These are phyloP conservation scores for Candida methanosorbosa DNA, from an alignment of 805 yeast genomes.

Conservation along the genomic window DNA sequence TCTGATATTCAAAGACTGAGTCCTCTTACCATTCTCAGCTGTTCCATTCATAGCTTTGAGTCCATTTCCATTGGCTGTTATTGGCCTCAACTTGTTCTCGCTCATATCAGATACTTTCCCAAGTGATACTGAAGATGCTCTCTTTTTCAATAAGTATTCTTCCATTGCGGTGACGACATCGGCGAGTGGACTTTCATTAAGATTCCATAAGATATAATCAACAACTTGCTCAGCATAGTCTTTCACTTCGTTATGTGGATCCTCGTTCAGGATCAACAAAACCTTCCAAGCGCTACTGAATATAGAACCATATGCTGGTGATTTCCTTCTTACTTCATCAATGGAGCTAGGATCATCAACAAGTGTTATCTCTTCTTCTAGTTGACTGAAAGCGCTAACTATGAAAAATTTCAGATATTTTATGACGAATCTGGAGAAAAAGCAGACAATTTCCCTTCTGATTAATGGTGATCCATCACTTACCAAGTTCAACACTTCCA, in stretches of 20 bases:
- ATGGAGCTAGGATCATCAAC: constrained; percentile 52
- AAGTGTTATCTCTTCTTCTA: constrained; percentile 70
- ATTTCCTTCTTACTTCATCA: constrained; percentile 53
- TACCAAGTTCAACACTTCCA: constrained; percentile 54
- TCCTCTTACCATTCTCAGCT: constrained; percentile 8
- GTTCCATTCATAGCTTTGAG: constrained; percentile 2
- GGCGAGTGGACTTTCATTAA: constrained; percentile 59
- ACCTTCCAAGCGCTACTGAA: constrained; percentile 87
- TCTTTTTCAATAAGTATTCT: constrained; percentile 47
- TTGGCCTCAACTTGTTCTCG: constrained; percentile 5
- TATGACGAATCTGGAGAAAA: constrained; percentile 64
- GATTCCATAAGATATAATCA: constrained; percentile 57
- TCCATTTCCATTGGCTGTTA: constrained; percentile 4
- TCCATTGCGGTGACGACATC: constrained; percentile 61
- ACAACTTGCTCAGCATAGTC: constrained; percentile 64
- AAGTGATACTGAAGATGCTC: constrained; percentile 7
- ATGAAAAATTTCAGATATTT: constrained; percentile 67
- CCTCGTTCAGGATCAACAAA: constrained; percentile 69
- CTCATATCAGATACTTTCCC: neutral
- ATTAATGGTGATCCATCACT: constrained; percentile 90
- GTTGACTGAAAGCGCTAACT: constrained; percentile 78
- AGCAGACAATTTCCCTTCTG: constrained; percentile 73
- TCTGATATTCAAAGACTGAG: constrained; percentile 13
- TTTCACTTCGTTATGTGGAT: constrained; percentile 78
- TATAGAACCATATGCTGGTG: constrained; percentile 82